A percentile compares a stretch with the other conserved stretches of the same genome.
Evolutionary conservation across 169 alveolate species (phyloP).

Genomic region (Blepharisma undulans): DNA sequence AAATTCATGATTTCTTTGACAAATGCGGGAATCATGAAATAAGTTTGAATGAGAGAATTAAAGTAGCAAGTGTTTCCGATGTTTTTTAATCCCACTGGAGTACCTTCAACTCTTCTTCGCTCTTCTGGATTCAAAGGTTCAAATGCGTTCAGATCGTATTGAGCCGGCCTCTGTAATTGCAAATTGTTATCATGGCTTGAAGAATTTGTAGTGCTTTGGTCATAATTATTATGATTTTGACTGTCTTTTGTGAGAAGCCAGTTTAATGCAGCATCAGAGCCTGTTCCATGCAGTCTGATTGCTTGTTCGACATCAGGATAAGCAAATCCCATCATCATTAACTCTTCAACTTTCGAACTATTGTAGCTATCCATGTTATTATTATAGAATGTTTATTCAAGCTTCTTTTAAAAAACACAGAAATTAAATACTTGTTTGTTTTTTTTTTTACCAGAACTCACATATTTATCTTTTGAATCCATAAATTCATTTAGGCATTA

Average conservation of each 20-base stretch:
- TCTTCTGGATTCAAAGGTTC: conserved; percentile 29
- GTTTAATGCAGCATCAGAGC: background rate
- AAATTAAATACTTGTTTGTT: too few species aligned
- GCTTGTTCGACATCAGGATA: background rate
- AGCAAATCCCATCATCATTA: background rate
- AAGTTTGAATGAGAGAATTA: conserved; percentile 34
- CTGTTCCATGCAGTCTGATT: background rate
- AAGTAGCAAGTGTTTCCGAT: conserved; percentile 41
- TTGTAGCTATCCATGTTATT: background rate
- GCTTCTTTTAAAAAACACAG: background rate
- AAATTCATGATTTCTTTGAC: background rate
- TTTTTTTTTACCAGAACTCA: too few species aligned
- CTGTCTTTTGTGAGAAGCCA: background rate
- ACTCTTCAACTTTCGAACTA: background rate
- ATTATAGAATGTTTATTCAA: background rate
- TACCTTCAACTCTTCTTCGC: conserved; percentile 5
- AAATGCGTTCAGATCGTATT: background rate
- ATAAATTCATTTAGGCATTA: too few species aligned
- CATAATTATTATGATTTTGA: background rate
- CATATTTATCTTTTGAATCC: too few species aligned
- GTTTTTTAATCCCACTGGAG: conserved; percentile 37
- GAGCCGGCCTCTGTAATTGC: background rate
- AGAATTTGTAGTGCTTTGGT: background rate
- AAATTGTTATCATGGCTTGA: background rate
- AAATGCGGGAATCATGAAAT: conserved; percentile 35